These are phyloP conservation scores for Ogataea dorogensis DNA, from an alignment of 805 yeast species.

Conservation along the genomic window DNA sequence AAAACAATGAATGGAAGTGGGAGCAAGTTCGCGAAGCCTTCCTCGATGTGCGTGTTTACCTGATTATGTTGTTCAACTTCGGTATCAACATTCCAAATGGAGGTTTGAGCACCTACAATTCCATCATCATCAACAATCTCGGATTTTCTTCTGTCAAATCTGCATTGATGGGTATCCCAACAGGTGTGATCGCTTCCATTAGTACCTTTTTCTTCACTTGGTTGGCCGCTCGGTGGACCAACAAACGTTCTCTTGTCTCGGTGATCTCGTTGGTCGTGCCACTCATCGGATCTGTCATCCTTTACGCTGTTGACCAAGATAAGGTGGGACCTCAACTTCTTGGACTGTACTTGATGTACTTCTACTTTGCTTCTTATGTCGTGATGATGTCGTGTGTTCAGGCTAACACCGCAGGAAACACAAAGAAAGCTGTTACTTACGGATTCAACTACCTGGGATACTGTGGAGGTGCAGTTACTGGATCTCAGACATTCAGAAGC, in stretches of 20 bases:
- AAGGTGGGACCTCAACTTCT: slow-evolving; percentile 12
- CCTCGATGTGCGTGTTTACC: slow-evolving; percentile 22
- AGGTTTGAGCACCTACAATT: slow-evolving; percentile 28
- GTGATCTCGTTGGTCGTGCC: slow-evolving; percentile 17
- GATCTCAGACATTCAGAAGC: slow-evolving; percentile 65
- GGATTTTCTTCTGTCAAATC: slow-evolving; percentile 46
- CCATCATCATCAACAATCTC: slow-evolving; percentile 27
- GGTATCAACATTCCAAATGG: slow-evolving; percentile 31
- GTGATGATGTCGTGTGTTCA: slow-evolving; percentile 28
- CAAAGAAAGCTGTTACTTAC: slow-evolving; percentile 41
- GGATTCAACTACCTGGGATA: slow-evolving; percentile 57
- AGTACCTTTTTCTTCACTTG: slow-evolving; percentile 29
- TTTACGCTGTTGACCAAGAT: slow-evolving; percentile 15
- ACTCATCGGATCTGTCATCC: slow-evolving; percentile 19
- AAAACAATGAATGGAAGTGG: slow-evolving; percentile 29
- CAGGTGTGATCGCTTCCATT: slow-evolving; percentile 45
- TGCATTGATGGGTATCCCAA: slow-evolving; percentile 33
- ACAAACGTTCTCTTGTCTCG: slow-evolving; percentile 16
- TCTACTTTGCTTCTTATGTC: slow-evolving; percentile 23
- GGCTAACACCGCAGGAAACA: slow-evolving; percentile 41
- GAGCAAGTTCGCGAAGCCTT: slow-evolving; percentile 24
- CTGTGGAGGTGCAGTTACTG: slow-evolving; percentile 63
- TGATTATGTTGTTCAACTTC: slow-evolving; percentile 18
- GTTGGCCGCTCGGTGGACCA: slow-evolving; percentile 12
- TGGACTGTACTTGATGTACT: slow-evolving; percentile 25